Evolutionary conservation across 1,139 yeast genomes (phyloP).

Genomic region (Blastobotrys malaysiensis): DNA sequence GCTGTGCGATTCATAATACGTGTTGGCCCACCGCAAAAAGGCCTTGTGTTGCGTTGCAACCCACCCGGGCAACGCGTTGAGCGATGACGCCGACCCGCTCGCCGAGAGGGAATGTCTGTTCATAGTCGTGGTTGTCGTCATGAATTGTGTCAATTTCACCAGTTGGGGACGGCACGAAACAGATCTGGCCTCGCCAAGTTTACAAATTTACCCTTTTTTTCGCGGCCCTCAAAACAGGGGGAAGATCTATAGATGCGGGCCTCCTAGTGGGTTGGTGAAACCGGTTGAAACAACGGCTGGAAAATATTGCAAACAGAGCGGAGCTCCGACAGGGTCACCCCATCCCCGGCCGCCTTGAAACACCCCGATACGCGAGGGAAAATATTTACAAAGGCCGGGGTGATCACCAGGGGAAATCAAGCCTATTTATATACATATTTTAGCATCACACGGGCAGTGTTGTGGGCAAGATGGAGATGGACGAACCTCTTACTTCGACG

Average conservation of each 20-base stretch:
- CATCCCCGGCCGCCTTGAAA: background rate
- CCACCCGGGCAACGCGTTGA: conserved; percentile 31
- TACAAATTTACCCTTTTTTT: background rate
- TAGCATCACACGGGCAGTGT: background rate
- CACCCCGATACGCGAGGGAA: background rate
- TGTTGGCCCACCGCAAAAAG: conserved; percentile 38
- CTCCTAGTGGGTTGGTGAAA: background rate
- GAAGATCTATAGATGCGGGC: background rate
- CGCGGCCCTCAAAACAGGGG: background rate
- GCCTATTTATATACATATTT: background rate
- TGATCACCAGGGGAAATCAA: background rate
- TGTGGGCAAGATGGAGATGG: background rate
- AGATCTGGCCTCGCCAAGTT: background rate
- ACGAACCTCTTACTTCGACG: conserved; percentile 60
- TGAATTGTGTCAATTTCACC: background rate
- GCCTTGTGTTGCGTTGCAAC: conserved; percentile 39
- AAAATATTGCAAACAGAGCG: background rate
- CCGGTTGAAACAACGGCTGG: background rate
- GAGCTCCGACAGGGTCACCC: background rate
- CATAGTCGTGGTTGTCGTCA: background rate
- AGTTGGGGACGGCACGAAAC: too few species aligned
- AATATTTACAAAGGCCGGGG: background rate
- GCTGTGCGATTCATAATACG: conserved; percentile 29
- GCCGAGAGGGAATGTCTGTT: background rate
- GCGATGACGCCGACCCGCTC: background rate